Conservation (phyloP, 2,329 filamentous ascomycete genomes). For the Eutypella sp. region DNA sequence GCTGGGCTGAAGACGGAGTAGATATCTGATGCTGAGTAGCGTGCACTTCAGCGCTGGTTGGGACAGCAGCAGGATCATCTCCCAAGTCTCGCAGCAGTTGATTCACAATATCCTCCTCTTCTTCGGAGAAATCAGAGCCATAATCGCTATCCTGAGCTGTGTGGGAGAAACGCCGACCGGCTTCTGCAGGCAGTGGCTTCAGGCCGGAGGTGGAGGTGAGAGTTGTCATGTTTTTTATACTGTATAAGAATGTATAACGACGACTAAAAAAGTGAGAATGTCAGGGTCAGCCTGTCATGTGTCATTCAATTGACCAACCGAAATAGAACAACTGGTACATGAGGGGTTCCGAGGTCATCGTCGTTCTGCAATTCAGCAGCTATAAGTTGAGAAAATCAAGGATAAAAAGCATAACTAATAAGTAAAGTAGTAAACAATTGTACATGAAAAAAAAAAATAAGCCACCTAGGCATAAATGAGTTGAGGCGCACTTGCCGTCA, state of each 20-base stretch:
- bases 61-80: background rate
- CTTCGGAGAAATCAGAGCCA: constrained; percentile 27
- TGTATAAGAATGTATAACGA: too few species aligned
- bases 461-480: too few species aligned
- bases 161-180: background rate
- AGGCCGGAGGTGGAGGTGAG: background rate
- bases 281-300: too few species aligned
- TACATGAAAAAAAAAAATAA: too few species aligned
- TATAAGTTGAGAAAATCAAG: background rate
- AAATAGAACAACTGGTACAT: too few species aligned
- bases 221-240: background rate
- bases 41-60: constrained; percentile 2
- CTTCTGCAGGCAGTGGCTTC: background rate
- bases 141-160: constrained; percentile 23
- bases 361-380: background rate
- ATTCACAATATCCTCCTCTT: constrained; percentile 25
- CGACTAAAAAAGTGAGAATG: too few species aligned
- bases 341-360: background rate
- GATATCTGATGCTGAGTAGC: constrained; percentile 2
- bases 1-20: background rate
- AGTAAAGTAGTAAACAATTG: too few species aligned
- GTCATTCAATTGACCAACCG: too few species aligned
- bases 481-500: too few species aligned
- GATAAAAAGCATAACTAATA: too few species aligned
- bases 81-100: constrained; percentile 19